Base-by-base conservation (phyloP, 2,329 filamentous ascomycete genomes). In the Fusarium virguliforme region DNA sequence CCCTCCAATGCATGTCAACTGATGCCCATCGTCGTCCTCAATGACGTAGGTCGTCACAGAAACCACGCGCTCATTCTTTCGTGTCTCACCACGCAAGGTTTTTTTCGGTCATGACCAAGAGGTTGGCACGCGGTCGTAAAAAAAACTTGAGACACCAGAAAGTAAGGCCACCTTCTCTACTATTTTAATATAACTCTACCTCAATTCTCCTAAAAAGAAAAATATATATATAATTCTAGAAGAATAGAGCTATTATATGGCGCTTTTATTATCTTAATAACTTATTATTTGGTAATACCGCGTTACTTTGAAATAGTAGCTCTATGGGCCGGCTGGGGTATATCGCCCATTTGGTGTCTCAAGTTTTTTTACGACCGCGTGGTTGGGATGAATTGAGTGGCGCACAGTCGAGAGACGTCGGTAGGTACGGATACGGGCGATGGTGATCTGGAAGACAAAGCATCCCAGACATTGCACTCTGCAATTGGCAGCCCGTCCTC, bases 31-130 rank as follows among this genome's bases (percentile, higher is more conserved):
- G 50, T 64, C 24, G 66, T 74, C 62, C 48, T 65, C 66, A 75
- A 75, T 75, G 73, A 75, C 73, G 73, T 75, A 75, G 55, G 71
- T 75, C 71, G 73, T 72, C 73, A 71, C 65, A 71, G 73, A 66
- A 75, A 75, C 73, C 71, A 75, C 64, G 73, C 67, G 61, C 71
- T 60, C 72, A 72, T 75, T 74, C 71, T 74, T 72, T 56, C 64
- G 48, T 51, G 73, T 75, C 73, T 74, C 73, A 74, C 70, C 72
- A 75, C 68, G 40, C 61, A 24, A 15, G 8, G 41, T 24, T 12
- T 28, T 38, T 37, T 61, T 56, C 63, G 30, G 9, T 22, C 28
- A 30, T 24, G 57, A 32, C 57, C 35, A 62, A 34, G 22, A 43
- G 48, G 61, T 62, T 65, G 18, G 18, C 38, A 62, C 58, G 58